These are phyloP conservation scores for Aspergillus sp. DNA, from an alignment of 2,329 filamentous ascomycete genomes.

Conservation along the genomic window DNA sequence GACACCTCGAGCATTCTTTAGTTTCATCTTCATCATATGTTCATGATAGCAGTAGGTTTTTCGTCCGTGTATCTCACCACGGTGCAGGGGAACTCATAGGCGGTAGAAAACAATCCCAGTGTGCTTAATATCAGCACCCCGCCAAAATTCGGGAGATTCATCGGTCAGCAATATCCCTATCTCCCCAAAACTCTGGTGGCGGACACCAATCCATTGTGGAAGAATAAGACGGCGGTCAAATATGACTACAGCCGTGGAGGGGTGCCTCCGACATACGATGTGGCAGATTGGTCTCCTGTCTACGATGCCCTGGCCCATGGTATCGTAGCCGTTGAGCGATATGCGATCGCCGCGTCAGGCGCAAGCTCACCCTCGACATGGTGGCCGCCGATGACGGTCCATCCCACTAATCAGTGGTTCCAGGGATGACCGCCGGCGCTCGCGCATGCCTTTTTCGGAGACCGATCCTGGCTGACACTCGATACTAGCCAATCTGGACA, in stretches of 20 bases:
- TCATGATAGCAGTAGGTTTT: no score
- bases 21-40: no score
- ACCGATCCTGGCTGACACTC: constrained; percentile 5
- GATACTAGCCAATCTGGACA: constrained; percentile 7
- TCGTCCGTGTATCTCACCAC: no score
- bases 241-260: constrained; percentile 2
- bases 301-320: constrained; percentile 7
- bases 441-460: constrained; percentile 1
- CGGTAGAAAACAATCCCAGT: not conserved
- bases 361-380: not conserved
- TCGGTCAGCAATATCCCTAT: constrained; percentile 7
- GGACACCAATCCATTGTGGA: constrained; percentile 8
- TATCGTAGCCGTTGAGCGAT: constrained; percentile 3
- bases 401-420: constrained; percentile 10
- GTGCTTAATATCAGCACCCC: not conserved
- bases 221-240: constrained; percentile 7
- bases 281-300: constrained; percentile 1
- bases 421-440: constrained; percentile 2
- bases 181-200: constrained; percentile 5
- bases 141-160: not conserved
- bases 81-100: no score
- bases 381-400: constrained; percentile 4
- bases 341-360: not conserved
- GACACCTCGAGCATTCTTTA: no score
- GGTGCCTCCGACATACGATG: not conserved